Base-by-base conservation (phyloP, 73 alveolate genomes). In the Loxodes magnus region DNA sequence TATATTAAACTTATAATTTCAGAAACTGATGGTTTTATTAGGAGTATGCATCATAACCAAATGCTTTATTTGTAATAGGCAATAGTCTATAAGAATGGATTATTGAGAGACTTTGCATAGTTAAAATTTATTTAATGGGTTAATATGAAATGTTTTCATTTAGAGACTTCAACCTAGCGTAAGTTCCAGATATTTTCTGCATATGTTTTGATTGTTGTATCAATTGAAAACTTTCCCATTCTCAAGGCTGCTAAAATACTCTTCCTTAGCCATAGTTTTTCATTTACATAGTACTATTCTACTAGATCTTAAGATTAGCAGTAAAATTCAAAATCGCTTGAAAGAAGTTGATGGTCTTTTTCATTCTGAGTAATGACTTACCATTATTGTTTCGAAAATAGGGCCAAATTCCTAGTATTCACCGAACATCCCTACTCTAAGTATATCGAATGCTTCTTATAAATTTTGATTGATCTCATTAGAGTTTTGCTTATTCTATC, bases 161-260 rank as follows among this genome's bases (percentile, higher is more conserved):
- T 16, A 39, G 53, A 29, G 2, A 39, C 19, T 39, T 12, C 53
- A 0, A 39, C 53, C 19, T 9, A 44, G n/a, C 33, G 68, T 19
- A 64, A 17, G 19, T 68, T 26, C 92, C 94, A 77, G 38, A 81
- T 86, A 0, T 71, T 87, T 27, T 65, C 50, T 62, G 95, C 82
- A 53, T 90, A 90, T 73, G 77, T 92, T 23, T 49, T 48, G 73
- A 90, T 90, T 43, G 96, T 74, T 19, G 95, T 66, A 56, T 87
- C 97, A 4, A 90, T 75, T 17, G 93, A 75, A 82, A 87, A 87
- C 62, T 77, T 55, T 59, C 87, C 94, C 82, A 80, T 66, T 50
- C 51, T 50, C 50, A 92, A 77, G 28, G 92, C 82, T 3, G 88
- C 93, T 3, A 38, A 56, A 6, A 46, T 22, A 16, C 54, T 21